A percentile compares a stretch with the other conserved stretches of the same genome.
phyloP scores from a whole-genome alignment of 164 flowering plant genomes.

The Vitis cinerea region DNA sequence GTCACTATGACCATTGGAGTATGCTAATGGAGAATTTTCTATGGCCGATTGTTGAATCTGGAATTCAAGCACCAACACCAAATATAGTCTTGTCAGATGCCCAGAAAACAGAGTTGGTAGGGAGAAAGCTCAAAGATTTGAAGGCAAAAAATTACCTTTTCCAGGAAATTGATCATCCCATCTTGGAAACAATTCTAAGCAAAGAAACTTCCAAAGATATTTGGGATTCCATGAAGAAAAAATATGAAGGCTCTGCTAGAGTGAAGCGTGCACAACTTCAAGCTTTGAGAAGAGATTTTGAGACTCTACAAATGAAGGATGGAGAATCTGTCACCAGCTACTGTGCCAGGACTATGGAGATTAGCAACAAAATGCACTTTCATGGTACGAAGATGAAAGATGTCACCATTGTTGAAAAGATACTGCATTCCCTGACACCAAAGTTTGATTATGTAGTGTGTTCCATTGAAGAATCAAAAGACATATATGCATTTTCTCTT shows the following conservation, averaged over 20 bases:
- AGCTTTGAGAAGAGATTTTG: too few relatives aligned
- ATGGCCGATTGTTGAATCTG: neutral
- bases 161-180: constrained; percentile 9
- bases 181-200: constrained; percentile 23
- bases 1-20: constrained; percentile 9
- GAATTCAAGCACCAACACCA: too few relatives aligned
- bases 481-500: constrained; percentile 8
- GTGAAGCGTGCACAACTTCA: constrained; percentile 10
- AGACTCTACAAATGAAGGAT: constrained; percentile 11
- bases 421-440: constrained; percentile 14
- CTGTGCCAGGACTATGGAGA: constrained; percentile 15
- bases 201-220: constrained; percentile 24
- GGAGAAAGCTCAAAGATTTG: constrained; percentile 4
- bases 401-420: constrained; percentile 17
- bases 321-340: constrained; percentile 13
- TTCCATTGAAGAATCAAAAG: constrained; percentile 22
- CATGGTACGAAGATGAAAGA: constrained; percentile 20
- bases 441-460: constrained; percentile 22
- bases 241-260: constrained; percentile 16
- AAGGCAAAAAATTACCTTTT: constrained; percentile 15
- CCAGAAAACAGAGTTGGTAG: neutral
- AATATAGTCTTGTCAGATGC: neutral
- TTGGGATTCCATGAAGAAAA: constrained; percentile 21
- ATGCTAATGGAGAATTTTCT: constrained; percentile 11
- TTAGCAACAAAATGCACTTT: constrained; percentile 9